Conservation (phyloP, 1,284 basidiomycete genomes). For the Ustilago trichophora region DNA sequence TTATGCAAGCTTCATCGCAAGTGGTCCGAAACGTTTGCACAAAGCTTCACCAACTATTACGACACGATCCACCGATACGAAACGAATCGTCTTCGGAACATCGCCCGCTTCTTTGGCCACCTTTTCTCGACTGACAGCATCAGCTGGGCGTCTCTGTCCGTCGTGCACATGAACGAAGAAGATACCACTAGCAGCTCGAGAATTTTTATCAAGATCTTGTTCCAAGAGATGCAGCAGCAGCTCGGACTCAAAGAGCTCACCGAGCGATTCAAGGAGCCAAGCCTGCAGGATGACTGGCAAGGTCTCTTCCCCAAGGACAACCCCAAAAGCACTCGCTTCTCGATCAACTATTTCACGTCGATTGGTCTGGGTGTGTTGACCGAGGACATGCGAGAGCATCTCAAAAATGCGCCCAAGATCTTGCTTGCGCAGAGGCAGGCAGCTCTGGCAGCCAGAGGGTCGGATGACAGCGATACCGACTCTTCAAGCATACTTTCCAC, state of each 20-base stretch:
- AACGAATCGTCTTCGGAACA: conserved; percentile 96
- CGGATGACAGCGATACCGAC: conserved; percentile 37
- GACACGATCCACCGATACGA: conserved; percentile 98
- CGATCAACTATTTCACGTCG: conserved; percentile 93
- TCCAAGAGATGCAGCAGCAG: conserved; percentile 91
- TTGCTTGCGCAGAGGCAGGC: conserved; percentile 88
- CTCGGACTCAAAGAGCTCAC: conserved; percentile 84
- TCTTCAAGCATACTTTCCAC: conserved; percentile 33
- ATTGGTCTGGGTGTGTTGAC: conserved; percentile 89
- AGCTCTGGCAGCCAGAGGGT: conserved; percentile 52
- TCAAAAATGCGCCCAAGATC: conserved; percentile 90
- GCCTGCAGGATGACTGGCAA: conserved; percentile 76
- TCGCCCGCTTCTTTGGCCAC: conserved; percentile 94
- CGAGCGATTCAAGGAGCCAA: conserved; percentile 76
- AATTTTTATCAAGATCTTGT: conserved; percentile 97
- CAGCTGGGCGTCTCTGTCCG: conserved; percentile 85
- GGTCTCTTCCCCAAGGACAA: conserved; percentile 95
- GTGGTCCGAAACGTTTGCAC: conserved; percentile 89
- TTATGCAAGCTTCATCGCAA: conserved; percentile 94
- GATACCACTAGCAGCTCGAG: conserved; percentile 95
- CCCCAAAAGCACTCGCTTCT: conserved; percentile 94
- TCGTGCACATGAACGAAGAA: conserved; percentile 93
- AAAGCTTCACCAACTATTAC: conserved; percentile 90
- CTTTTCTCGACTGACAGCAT: conserved; percentile 78
- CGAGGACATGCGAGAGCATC: conserved; percentile 93